Conservation (phyloP, 2,329 filamentous ascomycete genomes). For the Penicillium sclerotigenum region DNA sequence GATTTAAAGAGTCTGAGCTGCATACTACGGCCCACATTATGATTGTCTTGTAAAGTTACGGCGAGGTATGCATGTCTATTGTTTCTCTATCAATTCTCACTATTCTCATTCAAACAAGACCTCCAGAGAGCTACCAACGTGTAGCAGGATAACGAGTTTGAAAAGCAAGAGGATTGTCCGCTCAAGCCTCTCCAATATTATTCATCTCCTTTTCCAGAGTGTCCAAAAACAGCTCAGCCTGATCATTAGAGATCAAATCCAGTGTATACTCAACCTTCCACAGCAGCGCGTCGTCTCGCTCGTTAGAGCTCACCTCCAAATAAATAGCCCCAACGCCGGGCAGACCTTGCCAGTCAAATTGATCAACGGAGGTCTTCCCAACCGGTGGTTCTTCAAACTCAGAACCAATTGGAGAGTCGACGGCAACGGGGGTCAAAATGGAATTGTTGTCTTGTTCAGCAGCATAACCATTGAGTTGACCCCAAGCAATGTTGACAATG, state of each 20-base stretch:
- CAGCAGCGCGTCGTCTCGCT: not conserved
- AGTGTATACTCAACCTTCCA: not conserved
- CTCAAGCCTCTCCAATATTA: not conserved
- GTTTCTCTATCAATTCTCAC: not conserved
- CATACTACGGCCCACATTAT: not conserved
- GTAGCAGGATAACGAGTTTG: not conserved
- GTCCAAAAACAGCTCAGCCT: not conserved
- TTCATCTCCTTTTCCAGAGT: not conserved
- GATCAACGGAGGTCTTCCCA: not conserved
- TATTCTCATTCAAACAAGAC: not conserved
- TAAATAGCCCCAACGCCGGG: not conserved
- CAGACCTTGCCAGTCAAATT: not conserved
- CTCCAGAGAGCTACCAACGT: not conserved
- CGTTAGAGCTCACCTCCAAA: not conserved
- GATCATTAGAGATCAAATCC: not conserved
- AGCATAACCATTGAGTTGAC: not conserved
- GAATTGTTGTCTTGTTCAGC: not conserved
- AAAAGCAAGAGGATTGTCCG: not conserved
- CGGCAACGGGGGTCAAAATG: not conserved
- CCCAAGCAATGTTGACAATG: constrained; percentile 5
- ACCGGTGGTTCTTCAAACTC: not conserved
- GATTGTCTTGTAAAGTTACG: not conserved
- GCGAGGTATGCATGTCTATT: not conserved
- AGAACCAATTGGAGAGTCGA: not conserved
- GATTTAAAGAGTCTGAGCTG: not conserved